Evolutionary conservation across 2,329 filamentous ascomycete species (phyloP), one percentile per base, ranked within the genome.

Genomic region (Colletotrichum sp.): DNA sequence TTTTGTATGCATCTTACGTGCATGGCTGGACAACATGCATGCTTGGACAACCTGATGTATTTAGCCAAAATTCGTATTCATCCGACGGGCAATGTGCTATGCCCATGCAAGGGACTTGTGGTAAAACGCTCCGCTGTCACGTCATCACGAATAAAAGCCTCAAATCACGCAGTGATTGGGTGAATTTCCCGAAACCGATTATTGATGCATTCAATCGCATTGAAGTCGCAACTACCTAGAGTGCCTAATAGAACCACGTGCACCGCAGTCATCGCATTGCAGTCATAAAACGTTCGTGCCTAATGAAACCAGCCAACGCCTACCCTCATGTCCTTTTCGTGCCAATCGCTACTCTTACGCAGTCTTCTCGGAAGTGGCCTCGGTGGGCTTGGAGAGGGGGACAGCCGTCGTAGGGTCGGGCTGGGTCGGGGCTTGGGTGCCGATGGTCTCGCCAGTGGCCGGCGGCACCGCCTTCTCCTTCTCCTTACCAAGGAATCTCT

Each of bases 401-500:
- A 78, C 76, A 21, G 75, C 39, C 7, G 75, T 71, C 28, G 66
- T 73, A 10, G 69, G 21, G 12, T 77, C 77, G n/a, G 77, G 77
- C 48, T 78, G 70, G 5, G 72, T 77, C 3, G 77, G 72, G 4
- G 75, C 67, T 13, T 69, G 67, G 16, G 77, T 78, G 7, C 80
- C 78, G 2, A 84, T 85, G 34, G 83, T 86, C 74, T 86, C 81
- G 36, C 92, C 82, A 0, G 84, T 88, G 5, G 92, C 88, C 0
- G 90, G 90, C 2, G 92, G 85, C 72, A 91, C 91, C 72, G 91
- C 89, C 79, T 83, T 81, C 59, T 85, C 80, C 82, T 87, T 87
- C 81, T 89, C 87, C 83, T 89, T 91, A 63, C 89, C 91, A 79
- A 92, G 90, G 66, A 92, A 85, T 79, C 86, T 88, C 80, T 92